Conservation (phyloP, 176 grass and related monocot genomes). For the Oryza australiensis region DNA sequence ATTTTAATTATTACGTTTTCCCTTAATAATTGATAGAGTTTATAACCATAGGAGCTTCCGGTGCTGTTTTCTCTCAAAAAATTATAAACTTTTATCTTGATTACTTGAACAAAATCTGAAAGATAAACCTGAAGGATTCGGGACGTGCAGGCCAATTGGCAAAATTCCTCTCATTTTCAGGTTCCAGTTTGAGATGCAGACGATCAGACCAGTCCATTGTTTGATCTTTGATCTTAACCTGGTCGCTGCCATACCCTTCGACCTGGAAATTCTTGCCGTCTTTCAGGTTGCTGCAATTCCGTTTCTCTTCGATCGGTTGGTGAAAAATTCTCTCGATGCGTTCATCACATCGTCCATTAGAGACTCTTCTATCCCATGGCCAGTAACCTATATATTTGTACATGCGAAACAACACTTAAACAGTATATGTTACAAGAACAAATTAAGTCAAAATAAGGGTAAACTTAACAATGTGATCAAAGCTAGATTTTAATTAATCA, state of each 20-base stretch:
- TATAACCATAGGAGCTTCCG: too few species aligned
- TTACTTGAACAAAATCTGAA: too few species aligned
- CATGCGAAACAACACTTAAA: not conserved
- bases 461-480: not conserved
- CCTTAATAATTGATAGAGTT: too few species aligned
- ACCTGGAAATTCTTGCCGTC: not conserved
- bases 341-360: slow-evolving; percentile 37
- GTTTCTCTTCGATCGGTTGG: slow-evolving; percentile 33
- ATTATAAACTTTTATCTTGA: too few species aligned
- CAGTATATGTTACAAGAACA: too few species aligned
- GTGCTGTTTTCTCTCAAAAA: too few species aligned
- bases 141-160: not conserved
- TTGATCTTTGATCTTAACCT: slow-evolving; percentile 17
- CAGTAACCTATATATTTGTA: slow-evolving; percentile 15
- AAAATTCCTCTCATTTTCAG: not conserved
- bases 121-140: not conserved
- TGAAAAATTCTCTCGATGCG: slow-evolving; percentile 24
- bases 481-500: not conserved
- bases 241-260: not conserved
- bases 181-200: slow-evolving; percentile 33
- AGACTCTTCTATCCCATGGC: slow-evolving; percentile 30
- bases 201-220: slow-evolving; percentile 42
- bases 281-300: not conserved
- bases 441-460: not conserved
- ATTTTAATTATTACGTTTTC: too few species aligned